Evolutionary conservation across 805 yeast species (phyloP).

Genomic region (Deakozyma indianensis): DNA sequence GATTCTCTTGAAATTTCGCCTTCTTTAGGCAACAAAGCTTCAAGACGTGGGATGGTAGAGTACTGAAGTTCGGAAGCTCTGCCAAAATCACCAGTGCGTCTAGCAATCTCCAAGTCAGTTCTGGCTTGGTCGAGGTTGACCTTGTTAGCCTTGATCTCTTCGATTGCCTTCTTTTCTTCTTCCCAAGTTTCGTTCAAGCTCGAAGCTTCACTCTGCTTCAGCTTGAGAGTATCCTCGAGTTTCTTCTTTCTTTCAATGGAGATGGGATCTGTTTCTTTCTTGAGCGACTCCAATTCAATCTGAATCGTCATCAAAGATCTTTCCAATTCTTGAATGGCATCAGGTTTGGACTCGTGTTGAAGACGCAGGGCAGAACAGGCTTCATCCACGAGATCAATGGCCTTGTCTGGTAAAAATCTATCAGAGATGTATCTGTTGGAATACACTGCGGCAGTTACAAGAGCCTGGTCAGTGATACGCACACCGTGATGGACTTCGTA

Average conservation of each 20-base stretch:
- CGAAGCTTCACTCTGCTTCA: constrained; percentile 48
- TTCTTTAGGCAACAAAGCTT: constrained; percentile 40
- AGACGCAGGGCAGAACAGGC: constrained; percentile 90
- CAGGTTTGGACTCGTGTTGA: constrained; percentile 96
- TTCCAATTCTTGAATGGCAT: constrained; percentile 78
- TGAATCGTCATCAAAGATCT: constrained; percentile 85
- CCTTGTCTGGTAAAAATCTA: constrained; percentile 87
- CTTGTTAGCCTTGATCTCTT: constrained; percentile 64
- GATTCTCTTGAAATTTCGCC: constrained; percentile 14
- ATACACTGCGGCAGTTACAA: constrained; percentile 85
- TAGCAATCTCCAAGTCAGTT: constrained; percentile 67
- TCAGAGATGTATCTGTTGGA: constrained; percentile 86
- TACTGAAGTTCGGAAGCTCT: constrained; percentile 84
- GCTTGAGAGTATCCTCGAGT: constrained; percentile 50
- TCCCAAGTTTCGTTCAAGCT: constrained; percentile 82
- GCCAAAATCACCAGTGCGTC: constrained; percentile 75
- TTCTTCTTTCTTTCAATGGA: constrained; percentile 67
- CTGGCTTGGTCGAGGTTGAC: constrained; percentile 73
- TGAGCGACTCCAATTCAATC: constrained; percentile 84
- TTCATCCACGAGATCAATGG: constrained; percentile 91
- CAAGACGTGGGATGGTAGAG: constrained; percentile 69
- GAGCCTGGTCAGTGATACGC: constrained; percentile 78
- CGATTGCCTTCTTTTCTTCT: constrained; percentile 61
- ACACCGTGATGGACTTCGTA: constrained; percentile 98
- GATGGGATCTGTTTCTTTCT: constrained; percentile 81